Conservation (phyloP, 148 eudicot species). For the Fagopyrum esculentum region DNA sequence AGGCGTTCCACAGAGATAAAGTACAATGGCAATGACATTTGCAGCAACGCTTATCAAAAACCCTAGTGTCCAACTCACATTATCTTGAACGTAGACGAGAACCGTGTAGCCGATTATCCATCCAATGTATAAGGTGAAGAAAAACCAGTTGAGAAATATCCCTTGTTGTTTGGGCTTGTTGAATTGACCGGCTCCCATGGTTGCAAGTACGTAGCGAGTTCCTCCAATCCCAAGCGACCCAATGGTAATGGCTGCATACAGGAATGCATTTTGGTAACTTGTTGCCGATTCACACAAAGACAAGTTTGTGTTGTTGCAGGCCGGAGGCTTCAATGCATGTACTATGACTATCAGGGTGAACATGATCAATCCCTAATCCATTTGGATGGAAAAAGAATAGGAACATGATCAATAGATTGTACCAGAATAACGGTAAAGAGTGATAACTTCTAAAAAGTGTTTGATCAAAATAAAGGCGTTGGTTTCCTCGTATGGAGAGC, state of each 20-base stretch:
- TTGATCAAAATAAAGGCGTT: too few relatives aligned
- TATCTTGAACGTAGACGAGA: constrained; percentile 40
- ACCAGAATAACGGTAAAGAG: too few relatives aligned
- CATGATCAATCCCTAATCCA: constrained; percentile 36
- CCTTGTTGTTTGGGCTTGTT: constrained; percentile 27
- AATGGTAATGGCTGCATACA: constrained; percentile 28
- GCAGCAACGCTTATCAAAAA: constrained; percentile 30
- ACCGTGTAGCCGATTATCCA: constrained; percentile 31
- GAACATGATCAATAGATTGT: not conserved
- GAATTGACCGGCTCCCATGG: constrained; percentile 49
- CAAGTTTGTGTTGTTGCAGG: constrained; percentile 18
- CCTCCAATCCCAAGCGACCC: constrained; percentile 42
- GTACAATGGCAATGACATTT: constrained; percentile 21
- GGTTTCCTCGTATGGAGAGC: too few relatives aligned
- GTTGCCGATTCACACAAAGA: constrained; percentile 23
- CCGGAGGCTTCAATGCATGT: constrained; percentile 27
- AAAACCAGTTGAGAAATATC: constrained; percentile 38
- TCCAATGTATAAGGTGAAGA: constrained; percentile 20
- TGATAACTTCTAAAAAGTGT: too few relatives aligned
- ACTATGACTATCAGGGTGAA: constrained; percentile 31
- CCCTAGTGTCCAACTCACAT: constrained; percentile 42
- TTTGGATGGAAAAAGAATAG: not conserved
- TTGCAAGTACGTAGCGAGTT: constrained; percentile 28
- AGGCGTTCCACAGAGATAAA: constrained; percentile 28
- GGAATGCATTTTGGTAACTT: constrained; percentile 23